Evolutionary conservation across 306 rosid species (phyloP).

Genomic region (Cucurbita maxima): DNA sequence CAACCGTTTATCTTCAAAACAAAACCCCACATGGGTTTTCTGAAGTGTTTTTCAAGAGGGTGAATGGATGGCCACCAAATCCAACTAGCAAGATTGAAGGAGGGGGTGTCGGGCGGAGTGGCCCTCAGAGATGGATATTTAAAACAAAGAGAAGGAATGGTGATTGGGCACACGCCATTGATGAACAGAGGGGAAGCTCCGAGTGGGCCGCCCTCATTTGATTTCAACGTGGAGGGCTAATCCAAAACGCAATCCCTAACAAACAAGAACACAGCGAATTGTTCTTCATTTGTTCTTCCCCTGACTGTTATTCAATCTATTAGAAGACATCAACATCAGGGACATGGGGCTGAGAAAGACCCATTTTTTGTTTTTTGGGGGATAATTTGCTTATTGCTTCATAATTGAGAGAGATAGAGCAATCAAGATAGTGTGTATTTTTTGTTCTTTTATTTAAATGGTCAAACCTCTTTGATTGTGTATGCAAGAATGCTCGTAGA

Average conservation of each 20-base stretch:
- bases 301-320: too few species aligned
- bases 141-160: not conserved
- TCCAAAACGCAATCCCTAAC: not conserved
- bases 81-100: conserved; percentile 17
- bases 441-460: too few species aligned
- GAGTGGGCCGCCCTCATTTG: not conserved
- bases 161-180: conserved; percentile 6
- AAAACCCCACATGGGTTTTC: not conserved
- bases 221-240: conserved; percentile 3
- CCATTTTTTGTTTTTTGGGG: too few species aligned
- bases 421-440: too few species aligned
- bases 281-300: too few species aligned
- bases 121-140: conserved; percentile 1
- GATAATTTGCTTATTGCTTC: too few species aligned
- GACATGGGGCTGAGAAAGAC: too few species aligned
- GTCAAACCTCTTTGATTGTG: too few species aligned
- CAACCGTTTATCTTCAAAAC: conserved; percentile 34
- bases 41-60: not conserved
- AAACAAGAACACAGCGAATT: too few species aligned
- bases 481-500: too few species aligned
- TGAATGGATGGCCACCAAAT: conserved; percentile 59
- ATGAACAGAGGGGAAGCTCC: not conserved
- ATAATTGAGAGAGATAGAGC: too few species aligned
- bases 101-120: conserved; percentile 1
- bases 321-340: too few species aligned